A percentile compares a stretch with the other conserved stretches of the same genome.
Evolutionary conservation across 164 flowering plant species (phyloP).

Genomic region (Macadamia integrifolia): DNA sequence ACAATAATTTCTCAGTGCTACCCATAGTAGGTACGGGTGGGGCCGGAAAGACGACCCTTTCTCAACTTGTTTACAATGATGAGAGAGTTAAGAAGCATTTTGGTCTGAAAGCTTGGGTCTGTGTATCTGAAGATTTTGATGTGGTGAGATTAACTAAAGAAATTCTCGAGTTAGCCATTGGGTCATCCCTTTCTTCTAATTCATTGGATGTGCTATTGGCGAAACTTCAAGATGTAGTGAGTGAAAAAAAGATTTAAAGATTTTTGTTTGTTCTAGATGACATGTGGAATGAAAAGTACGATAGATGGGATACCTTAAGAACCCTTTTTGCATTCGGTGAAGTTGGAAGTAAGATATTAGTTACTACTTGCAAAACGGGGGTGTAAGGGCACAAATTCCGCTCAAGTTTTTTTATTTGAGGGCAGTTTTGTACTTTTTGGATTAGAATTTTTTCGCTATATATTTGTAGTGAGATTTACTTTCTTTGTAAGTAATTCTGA

Average conservation of each 20-base stretch:
- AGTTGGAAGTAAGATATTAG: not conserved
- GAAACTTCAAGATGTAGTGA: not conserved
- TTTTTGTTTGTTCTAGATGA: not conserved
- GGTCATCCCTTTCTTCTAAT: not conserved
- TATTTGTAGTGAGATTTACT: too few relatives aligned
- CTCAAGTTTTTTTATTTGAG: too few relatives aligned
- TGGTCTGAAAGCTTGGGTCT: not conserved
- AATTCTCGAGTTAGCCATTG: not conserved
- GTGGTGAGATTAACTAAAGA: not conserved
- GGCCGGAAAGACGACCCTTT: not conserved
- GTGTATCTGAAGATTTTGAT: not conserved
- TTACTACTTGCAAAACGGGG: not conserved
- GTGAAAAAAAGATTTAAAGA: not conserved
- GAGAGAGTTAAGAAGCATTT: not conserved
- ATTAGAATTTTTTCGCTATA: too few relatives aligned
- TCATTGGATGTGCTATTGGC: not conserved
- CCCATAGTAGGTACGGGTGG: not conserved
- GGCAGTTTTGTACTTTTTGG: too few relatives aligned
- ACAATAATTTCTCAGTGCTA: not conserved
- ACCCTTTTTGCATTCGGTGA: not conserved
- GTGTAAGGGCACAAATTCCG: not conserved
- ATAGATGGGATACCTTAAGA: not conserved
- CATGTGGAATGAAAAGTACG: not conserved
- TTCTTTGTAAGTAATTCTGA: too few relatives aligned
- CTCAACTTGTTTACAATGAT: not conserved